Evolutionary conservation across 495 filamentous ascomycete genomes (phyloP), one percentile per base, ranked within the genome.

Genomic region (Hypoxylon intermedium): DNA sequence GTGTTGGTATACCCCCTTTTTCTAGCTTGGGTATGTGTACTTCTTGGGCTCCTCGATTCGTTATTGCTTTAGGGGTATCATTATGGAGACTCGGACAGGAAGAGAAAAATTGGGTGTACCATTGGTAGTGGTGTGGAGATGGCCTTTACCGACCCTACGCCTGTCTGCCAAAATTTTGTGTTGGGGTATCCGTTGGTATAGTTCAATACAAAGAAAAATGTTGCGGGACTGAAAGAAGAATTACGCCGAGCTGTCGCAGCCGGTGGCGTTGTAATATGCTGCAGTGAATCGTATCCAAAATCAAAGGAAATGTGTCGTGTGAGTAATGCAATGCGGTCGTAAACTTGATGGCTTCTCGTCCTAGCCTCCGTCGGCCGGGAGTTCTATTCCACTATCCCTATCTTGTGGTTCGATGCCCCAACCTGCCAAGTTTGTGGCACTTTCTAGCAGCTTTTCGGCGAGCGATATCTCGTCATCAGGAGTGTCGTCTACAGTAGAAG

Each of bases 301-400:
- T 37, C 23, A 15, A 60, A 55, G 36, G 9, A 65, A 63, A 54
- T 41, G 23, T 45, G 54, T 61, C 48, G 37, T 49, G 42, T 36
- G 57, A 59, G 41, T 49, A 53, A 34, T 52, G 53, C 20, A 49
- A 49, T 38, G 38, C 23, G 15, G 34, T 15, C n/a, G 34, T 51
- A 26, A 12, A 50, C 51, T 21, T 44, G 7, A 23, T 38, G 28
- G 15, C 38, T 42, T 6, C 24, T 36, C n/a, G 13, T 45, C 28
- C 65, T 55, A 74, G 33, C 65, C 69, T 31, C 70, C 72, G 9
- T 79, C 77, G 7, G 47, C 51, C 24, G 73, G 69, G 42, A 80
- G 52, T 50, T 79, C 79, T 65, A 82, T 80, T 13, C 79, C 81
- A 65, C 77, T 83, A 60, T 83, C 82, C 60, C 81, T 73, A 69